Conservation (phyloP, 768 basidiomycete species). For the Agrocybe pediades region DNA sequence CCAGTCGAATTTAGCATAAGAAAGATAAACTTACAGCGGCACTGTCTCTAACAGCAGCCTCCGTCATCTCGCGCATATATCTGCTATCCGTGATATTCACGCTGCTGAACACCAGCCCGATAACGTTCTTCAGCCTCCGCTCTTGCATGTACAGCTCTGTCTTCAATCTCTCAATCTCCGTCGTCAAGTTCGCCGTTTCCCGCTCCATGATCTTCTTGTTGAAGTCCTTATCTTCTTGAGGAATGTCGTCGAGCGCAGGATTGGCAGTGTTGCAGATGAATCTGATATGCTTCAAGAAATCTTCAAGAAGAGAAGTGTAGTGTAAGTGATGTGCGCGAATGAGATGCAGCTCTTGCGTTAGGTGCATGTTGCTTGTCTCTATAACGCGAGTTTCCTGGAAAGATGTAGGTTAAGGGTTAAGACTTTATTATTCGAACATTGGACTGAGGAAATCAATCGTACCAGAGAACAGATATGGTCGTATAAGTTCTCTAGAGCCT, state of each 20-base stretch:
- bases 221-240: slow-evolving; percentile 25
- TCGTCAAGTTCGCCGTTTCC: slow-evolving; percentile 52
- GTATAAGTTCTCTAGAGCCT: slow-evolving; percentile 56
- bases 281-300: slow-evolving; percentile 51
- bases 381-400: slow-evolving; percentile 52
- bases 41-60: slow-evolving; percentile 50
- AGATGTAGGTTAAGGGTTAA: background rate
- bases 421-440: background rate
- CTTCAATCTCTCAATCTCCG: slow-evolving; percentile 50
- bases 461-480: slow-evolving; percentile 51
- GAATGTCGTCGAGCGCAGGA: slow-evolving; percentile 48
- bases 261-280: slow-evolving; percentile 53
- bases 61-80: slow-evolving; percentile 53
- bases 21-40: slow-evolving; percentile 36
- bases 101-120: slow-evolving; percentile 60
- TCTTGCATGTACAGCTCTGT: slow-evolving; percentile 45
- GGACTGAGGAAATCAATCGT: slow-evolving; percentile 18
- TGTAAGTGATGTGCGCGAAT: slow-evolving; percentile 63
- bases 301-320: slow-evolving; percentile 55
- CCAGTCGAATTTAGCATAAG: slow-evolving; percentile 17
- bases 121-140: slow-evolving; percentile 50
- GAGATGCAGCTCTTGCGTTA: slow-evolving; percentile 57
- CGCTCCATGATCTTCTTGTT: slow-evolving; percentile 37
- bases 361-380: slow-evolving; percentile 37
- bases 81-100: slow-evolving; percentile 60